Evolutionary conservation across 177 flowering plant genomes (phyloP).

Genomic region (Vitis hybrid): DNA sequence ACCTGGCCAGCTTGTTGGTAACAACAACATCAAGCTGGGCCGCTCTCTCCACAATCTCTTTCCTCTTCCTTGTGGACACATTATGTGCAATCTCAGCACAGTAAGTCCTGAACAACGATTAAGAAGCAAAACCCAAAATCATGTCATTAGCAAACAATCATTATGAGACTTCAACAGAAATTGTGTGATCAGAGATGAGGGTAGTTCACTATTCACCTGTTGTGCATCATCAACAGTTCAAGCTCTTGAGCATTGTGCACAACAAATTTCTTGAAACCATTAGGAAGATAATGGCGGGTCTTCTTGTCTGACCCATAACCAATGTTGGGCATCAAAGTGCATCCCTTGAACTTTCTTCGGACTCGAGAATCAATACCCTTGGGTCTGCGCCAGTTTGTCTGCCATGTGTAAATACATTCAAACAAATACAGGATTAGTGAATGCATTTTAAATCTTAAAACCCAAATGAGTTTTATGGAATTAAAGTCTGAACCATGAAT

Average conservation of each 20-base stretch:
- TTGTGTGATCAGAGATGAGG: too few relatives aligned
- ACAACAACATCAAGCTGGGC: constrained; percentile 81
- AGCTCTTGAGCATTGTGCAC: constrained; percentile 76
- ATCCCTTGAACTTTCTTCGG: constrained; percentile 83
- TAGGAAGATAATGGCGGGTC: constrained; percentile 83
- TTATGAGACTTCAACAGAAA: too few relatives aligned
- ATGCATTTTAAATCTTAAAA: too few relatives aligned
- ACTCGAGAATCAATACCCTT: constrained; percentile 92
- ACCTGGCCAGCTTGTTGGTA: constrained; percentile 78
- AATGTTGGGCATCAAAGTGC: constrained; percentile 73
- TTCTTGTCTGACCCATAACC: constrained; percentile 88
- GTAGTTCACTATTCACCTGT: constrained; percentile 43
- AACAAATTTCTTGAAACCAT: constrained; percentile 86
- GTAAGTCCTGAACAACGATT: constrained; percentile 45
- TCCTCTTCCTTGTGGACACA: constrained; percentile 70
- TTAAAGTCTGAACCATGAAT: too few relatives aligned
- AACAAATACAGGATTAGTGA: too few relatives aligned
- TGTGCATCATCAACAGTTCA: constrained; percentile 89
- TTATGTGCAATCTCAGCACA: constrained; percentile 87
- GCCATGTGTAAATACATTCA: constrained; percentile 1
- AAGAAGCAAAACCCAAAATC: too few relatives aligned
- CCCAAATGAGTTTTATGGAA: too few relatives aligned
- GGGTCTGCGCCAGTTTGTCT: constrained; percentile 79
- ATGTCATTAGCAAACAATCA: too few relatives aligned
- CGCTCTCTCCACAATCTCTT: constrained; percentile 77